Percentiles rank a stretch among this genome's conserved stretches.
Evolutionary conservation across 2,329 filamentous ascomycete species (phyloP).

Genomic region (Alternaria burnsii): DNA sequence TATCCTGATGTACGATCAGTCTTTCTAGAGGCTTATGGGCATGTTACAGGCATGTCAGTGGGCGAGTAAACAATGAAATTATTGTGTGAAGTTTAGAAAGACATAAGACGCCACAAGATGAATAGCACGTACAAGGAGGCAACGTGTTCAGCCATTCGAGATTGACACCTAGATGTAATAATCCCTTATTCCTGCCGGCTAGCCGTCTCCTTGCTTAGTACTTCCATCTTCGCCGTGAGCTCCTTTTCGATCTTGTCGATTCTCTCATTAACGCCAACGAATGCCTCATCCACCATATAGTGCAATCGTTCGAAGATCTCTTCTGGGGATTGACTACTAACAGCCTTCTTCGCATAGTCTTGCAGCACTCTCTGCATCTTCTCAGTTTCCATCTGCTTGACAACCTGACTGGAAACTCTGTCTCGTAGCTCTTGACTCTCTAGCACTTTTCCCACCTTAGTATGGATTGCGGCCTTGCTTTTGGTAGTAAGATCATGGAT

Average conservation of each 20-base stretch:
- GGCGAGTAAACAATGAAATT: too few species aligned
- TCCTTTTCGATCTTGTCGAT: background rate
- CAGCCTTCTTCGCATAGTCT: background rate
- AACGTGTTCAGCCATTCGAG: too few species aligned
- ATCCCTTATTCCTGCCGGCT: background rate
- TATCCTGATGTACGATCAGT: background rate
- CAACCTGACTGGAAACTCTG: background rate
- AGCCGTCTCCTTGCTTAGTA: background rate
- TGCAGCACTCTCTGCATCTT: background rate
- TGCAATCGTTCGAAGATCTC: background rate
- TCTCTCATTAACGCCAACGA: background rate
- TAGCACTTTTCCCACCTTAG: background rate
- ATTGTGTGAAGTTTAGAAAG: too few species aligned
- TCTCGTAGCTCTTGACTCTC: background rate
- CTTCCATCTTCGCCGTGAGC: background rate
- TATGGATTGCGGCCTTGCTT: background rate
- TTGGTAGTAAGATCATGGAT: background rate
- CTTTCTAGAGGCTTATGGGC: background rate
- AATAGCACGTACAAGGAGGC: too few species aligned
- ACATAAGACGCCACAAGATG: too few species aligned
- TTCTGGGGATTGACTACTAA: background rate
- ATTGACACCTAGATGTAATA: too few species aligned
- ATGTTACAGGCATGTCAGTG: too few species aligned
- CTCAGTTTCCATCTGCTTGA: background rate
- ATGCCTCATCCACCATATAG: background rate